phyloP scores from a whole-genome alignment of 2,329 filamentous ascomycete genomes.

The Sarocladium oryzae region DNA sequence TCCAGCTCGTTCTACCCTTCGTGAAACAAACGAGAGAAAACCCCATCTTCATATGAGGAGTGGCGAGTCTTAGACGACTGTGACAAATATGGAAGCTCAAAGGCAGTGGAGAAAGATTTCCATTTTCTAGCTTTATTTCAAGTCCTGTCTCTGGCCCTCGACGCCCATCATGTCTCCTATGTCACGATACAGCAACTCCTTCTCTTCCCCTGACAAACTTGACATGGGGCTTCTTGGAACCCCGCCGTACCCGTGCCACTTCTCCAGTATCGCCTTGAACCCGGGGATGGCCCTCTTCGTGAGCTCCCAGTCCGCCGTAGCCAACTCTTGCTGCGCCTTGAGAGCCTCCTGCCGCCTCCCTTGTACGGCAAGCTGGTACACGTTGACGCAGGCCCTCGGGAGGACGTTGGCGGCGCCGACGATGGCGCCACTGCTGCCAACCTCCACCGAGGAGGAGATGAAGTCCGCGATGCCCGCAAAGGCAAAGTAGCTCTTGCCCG shows the following conservation, averaged over 20 bases:
- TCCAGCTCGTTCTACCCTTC: no score
- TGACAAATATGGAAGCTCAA: background rate
- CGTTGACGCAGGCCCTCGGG: conserved; percentile 15
- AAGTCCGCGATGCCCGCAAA: conserved; percentile 17
- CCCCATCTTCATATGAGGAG: no score
- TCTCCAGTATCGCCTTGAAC: conserved; percentile 16
- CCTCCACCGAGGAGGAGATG: conserved; percentile 12
- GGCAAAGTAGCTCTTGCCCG: conserved; percentile 11
- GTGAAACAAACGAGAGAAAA: background rate
- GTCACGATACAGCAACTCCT: conserved; percentile 12
- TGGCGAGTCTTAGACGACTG: no score
- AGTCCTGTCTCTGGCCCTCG: conserved; percentile 12
- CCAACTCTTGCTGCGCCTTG: conserved; percentile 14
- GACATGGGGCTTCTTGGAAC: conserved; percentile 39
- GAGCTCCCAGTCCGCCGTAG: conserved; percentile 16
- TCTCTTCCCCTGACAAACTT: conserved; percentile 13
- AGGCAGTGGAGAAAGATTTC: no score
- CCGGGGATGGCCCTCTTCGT: conserved; percentile 18
- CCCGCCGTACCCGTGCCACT: conserved; percentile 51
- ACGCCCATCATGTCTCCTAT: conserved; percentile 15
- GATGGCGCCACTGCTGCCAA: conserved; percentile 15
- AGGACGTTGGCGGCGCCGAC: conserved; percentile 17
- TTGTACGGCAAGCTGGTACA: conserved; percentile 15
- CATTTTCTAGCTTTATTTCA: background rate
- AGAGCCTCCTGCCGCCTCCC: conserved; percentile 14